Evolutionary conservation across 148 eudicot genomes (phyloP).

Genomic region (Mesembryanthemum crystallinum): DNA sequence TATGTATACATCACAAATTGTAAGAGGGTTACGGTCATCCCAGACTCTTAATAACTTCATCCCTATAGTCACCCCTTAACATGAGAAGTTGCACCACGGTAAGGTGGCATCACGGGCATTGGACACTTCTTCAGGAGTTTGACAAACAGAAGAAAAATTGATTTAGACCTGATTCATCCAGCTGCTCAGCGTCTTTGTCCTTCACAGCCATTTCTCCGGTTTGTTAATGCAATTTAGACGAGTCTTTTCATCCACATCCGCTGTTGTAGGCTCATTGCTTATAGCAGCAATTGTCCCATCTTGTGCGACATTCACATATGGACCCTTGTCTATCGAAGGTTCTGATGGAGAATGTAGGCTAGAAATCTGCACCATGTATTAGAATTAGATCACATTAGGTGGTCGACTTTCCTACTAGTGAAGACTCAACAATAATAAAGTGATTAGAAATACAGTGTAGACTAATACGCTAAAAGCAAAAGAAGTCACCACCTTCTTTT

Average conservation of each 20-base stretch:
- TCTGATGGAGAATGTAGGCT: conserved; percentile 34
- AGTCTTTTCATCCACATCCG: conserved; percentile 31
- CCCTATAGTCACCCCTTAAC: no score
- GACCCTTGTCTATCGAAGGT: conserved; percentile 65
- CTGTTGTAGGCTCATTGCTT: conserved; percentile 38
- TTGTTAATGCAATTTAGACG: conserved; percentile 28
- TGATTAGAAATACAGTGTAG: no score
- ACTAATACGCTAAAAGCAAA: conserved; percentile 5
- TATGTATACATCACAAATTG: no score
- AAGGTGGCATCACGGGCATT: no score
- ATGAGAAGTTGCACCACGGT: conserved; percentile 15
- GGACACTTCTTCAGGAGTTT: conserved; percentile 26
- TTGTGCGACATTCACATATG: conserved; percentile 56
- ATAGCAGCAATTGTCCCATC: conserved; percentile 76
- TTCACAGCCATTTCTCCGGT: conserved; percentile 21
- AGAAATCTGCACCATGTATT: conserved; percentile 33
- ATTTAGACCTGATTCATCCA: conserved; percentile 19
- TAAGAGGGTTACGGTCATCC: no score
- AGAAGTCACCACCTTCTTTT: conserved; percentile 51
- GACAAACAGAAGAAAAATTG: conserved; percentile 13
- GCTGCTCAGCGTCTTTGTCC: conserved; percentile 26
- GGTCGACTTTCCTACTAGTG: neutral
- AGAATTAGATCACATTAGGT: conserved; percentile 8
- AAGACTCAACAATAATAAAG: no score
- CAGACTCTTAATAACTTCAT: no score